Evolutionary conservation across 169 alveolate species (phyloP), one percentile per base, ranked within the genome.

Genomic region (Plasmodium berghei): DNA sequence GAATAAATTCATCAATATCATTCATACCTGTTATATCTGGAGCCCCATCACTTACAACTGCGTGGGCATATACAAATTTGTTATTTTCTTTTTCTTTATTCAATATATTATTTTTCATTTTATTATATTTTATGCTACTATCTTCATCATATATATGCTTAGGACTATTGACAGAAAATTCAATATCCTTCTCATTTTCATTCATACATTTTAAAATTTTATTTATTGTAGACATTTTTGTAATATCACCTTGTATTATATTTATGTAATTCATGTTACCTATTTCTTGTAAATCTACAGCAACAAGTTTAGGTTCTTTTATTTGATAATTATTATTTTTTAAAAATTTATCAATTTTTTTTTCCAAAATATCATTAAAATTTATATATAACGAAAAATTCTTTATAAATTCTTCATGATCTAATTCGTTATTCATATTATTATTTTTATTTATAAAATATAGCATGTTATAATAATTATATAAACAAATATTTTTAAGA

Each of bases 21-120:
- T 96, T 98, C 92, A 97, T 95, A 14, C 99, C 99, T 26, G 99
- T 97, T 2, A 98, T 98, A 88, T 98, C 99, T 3, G 99, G 99
- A 5, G 99, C 99, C 1, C 99, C 99, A 94, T 98, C 99, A 86
- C 99, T 96, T 16, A 98, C 96, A 34, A 98, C 98, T 42, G 98
- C 89, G 66, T 98, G 98, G 0, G 99, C 98, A 69, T 93, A 92
- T 59, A 73, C 54, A 72, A 58, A 93, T 73, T 64, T 93, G 87
- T 72, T 9, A 14, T 59, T 6, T 56, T 64, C 45, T 10, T 24
- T 77, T 73, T 77, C n/a, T 34, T 42, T 9, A 20, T 70, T 26
- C 54, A 34, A 42, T 49, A 0, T 24, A 1, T 26, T 67, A 72
- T 87, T 22, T 74, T 49, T 3, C n/a, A 28, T 80, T 16, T 22